These are phyloP conservation scores for Peniophora sp. DNA, from an alignment of 1,284 basidiomycete genomes.

Conservation along the genomic window DNA sequence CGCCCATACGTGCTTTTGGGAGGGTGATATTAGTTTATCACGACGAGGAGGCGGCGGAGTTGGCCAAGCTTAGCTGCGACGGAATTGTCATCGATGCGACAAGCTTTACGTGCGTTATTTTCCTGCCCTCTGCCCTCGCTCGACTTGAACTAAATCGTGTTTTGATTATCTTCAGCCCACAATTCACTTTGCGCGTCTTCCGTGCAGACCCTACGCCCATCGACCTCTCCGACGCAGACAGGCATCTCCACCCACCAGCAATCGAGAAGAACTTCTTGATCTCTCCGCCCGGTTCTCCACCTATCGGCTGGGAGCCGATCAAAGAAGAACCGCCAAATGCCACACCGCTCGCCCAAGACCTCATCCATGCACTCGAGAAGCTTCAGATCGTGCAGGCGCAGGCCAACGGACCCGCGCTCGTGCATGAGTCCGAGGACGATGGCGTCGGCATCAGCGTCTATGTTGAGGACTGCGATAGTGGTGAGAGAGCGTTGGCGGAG, in stretches of 20 bases:
- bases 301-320: constrained; percentile 93
- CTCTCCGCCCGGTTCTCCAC: constrained; percentile 96
- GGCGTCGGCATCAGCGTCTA: constrained; percentile 70
- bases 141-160: not conserved
- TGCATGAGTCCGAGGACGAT: constrained; percentile 41
- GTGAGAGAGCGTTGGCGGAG: constrained; percentile 21
- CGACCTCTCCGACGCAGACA: constrained; percentile 31
- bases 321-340: constrained; percentile 89
- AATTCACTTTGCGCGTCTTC: constrained; percentile 66
- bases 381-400: constrained; percentile 38
- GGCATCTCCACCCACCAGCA: constrained; percentile 65
- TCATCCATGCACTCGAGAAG: constrained; percentile 69
- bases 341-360: constrained; percentile 82
- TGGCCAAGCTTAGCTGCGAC: constrained; percentile 56
- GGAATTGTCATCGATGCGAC: constrained; percentile 48
- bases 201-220: constrained; percentile 72
- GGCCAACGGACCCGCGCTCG: constrained; percentile 40
- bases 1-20: constrained; percentile 73
- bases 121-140: not conserved
- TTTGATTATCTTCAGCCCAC: constrained; percentile 27
- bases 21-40: constrained; percentile 79
- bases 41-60: constrained; percentile 54
- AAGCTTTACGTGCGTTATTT: constrained; percentile 37
- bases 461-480: constrained; percentile 56
- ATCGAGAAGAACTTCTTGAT: constrained; percentile 94